Base-by-base conservation (phyloP, 2,329 filamentous ascomycete species). In the Xylogone sp. region DNA sequence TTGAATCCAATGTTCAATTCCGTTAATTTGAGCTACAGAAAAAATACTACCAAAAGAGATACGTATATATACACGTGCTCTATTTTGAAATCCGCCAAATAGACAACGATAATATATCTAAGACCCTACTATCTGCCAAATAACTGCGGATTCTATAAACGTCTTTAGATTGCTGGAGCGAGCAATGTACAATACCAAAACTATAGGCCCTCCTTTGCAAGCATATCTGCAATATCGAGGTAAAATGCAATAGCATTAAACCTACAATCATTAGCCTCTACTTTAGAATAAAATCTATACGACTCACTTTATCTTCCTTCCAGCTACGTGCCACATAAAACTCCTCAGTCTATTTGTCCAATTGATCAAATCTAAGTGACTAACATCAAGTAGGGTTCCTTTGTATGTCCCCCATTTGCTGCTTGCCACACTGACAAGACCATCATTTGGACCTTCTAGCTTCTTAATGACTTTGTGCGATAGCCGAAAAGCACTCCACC, bases 171-270 rank as follows among this genome's bases (percentile, higher is more conserved):
- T n/a, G n/a, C n/a, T n/a, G n/a, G n/a, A n/a, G n/a, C n/a, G n/a
- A n/a, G n/a, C n/a, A n/a, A n/a, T n/a, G n/a, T n/a, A n/a, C n/a
- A n/a, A n/a, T 18, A n/a, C 2, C 4, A 24, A 47, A 29, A 47
- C 57, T 27, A 68, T 22, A 68, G 47, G 2, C 81, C 83, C 62
- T 89, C 84, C 60, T 84, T 86, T 2, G 86, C 83, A 46, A 90
- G 70, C 85, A 88, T 89, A 61, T 88, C 80, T 10, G 77, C 78
- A 60, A 87, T 81, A 53, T 78, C 81, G 2, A 86, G 73, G 59
- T 87, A 87, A 60, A 87, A 85, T 0, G 83, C 83, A 52, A 86
- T 76, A 2, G 83, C 83, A 61, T 86, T 87, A 60, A 87, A 87
- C 16, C 77, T 20, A 42, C n/a, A 22, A 9, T 27, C 8, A 10